Evolutionary conservation across 192 early-diverging fungal species (phyloP), one percentile per base, ranked within the genome.

Genomic region (Dispira simplex): DNA sequence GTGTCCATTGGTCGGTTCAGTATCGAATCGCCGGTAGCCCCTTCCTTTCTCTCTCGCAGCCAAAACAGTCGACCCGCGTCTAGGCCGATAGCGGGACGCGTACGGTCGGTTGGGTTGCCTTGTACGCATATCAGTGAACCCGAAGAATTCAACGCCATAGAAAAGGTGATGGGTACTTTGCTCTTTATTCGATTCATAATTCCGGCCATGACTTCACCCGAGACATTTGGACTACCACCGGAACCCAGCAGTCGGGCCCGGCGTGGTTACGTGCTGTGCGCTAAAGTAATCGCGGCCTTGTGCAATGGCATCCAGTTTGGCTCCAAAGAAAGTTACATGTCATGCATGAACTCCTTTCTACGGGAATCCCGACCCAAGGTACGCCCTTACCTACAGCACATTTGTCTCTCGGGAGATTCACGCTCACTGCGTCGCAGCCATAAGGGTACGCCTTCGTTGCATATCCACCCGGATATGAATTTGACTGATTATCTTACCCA

Each of bases 161-260:
- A 89, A 62, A 81, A 81, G 39, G 76, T 89, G 3, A 76, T 89
- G 53, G 85, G 84, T 47, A 83, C 83, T 63, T 81, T 83, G 21
- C 63, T 83, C 16, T 83, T 83, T 69, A 66, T 83, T 11, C 64
- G 81, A 46, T 79, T 81, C 54, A 65, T 83, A 45, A 68, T 83
- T n/a, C 81, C 81, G 44, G 73, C 75, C 1, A 73, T 83, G 20
- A 83, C 79, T n/a, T 64, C 78, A 1, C 81, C 79, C 1, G 81
- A 79, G 45, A 68, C 68, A 0, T 72, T 65, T 63, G 79, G 80
- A 0, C 67, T 84, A 16, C 69, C 82, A 20, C 71, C 73, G 13
- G 66, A 69, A 3, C 67, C 69, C 54, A 65, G 75, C 11, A 54
- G 74, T 1, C 16, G 51, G 13, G 62, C 68, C 43, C 69, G 81